These are phyloP conservation scores for Geotrichum candidum DNA, from an alignment of 1,139 yeast genomes.

Conservation along the genomic window DNA sequence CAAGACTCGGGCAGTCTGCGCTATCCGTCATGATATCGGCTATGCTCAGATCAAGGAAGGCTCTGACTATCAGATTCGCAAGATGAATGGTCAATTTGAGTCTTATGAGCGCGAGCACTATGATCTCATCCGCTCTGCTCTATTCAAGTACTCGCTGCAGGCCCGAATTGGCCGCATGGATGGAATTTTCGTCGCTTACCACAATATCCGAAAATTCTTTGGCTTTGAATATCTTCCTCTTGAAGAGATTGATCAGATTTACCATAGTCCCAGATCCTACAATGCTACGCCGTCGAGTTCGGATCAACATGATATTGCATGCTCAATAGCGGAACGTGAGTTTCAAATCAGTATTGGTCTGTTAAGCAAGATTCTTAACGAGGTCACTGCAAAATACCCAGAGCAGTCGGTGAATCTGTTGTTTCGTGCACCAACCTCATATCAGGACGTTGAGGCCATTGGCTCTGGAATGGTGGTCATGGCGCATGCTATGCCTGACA, in stretches of 20 bases:
- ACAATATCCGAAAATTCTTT: slow-evolving; percentile 70
- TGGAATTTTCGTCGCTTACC: slow-evolving; percentile 89
- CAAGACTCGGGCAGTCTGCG: slow-evolving; percentile 85
- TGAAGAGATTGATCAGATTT: slow-evolving; percentile 57
- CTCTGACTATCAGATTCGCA: slow-evolving; percentile 60
- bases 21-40: slow-evolving; percentile 72
- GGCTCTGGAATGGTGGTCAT: slow-evolving; percentile 26
- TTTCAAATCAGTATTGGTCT: slow-evolving; percentile 58
- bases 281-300: slow-evolving; percentile 11
- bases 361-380: slow-evolving; percentile 49
- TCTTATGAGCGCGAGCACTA: slow-evolving; percentile 73
- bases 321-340: slow-evolving; percentile 63
- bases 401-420: slow-evolving; percentile 28
- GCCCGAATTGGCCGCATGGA: slow-evolving; percentile 97
- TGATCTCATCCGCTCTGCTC: slow-evolving; percentile 69
- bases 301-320: slow-evolving; percentile 33
- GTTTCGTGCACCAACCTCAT: slow-evolving; percentile 26
- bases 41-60: slow-evolving; percentile 52
- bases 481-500: slow-evolving; percentile 33
- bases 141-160: slow-evolving; percentile 81
- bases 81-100: slow-evolving; percentile 58
- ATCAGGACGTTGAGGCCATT: slow-evolving; percentile 1
- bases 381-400: slow-evolving; percentile 32
- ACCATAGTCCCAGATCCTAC: slow-evolving; percentile 38
- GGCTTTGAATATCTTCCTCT: slow-evolving; percentile 89